Evolutionary conservation across 768 basidiomycete species (phyloP).

Genomic region (Leccinum longicurvipes): DNA sequence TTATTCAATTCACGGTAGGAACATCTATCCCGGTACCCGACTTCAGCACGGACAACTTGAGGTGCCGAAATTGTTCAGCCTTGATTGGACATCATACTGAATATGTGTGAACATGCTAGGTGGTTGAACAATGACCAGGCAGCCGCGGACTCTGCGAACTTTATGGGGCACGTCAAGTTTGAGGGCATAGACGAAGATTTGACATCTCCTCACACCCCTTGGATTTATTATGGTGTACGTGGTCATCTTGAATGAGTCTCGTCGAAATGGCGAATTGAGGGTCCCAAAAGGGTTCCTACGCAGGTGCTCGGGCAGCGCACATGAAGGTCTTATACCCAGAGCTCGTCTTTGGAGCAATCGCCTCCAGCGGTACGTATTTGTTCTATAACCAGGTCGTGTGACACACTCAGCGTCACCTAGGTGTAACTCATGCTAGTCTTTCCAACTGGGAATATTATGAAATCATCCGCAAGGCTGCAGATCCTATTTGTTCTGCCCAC

Average conservation of each 20-base stretch:
- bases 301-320: slow-evolving; percentile 90
- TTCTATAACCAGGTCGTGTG: neutral
- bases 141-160: slow-evolving; percentile 87
- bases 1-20: slow-evolving; percentile 39
- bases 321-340: slow-evolving; percentile 87
- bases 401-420: slow-evolving; percentile 34
- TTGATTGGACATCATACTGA: neutral
- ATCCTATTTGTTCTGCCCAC: slow-evolving; percentile 56
- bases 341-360: slow-evolving; percentile 86
- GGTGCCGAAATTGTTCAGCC: slow-evolving; percentile 37
- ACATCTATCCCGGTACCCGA: slow-evolving; percentile 71
- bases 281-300: slow-evolving; percentile 70
- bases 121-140: slow-evolving; percentile 91
- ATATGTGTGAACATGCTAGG: slow-evolving; percentile 35
- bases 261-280: neutral
- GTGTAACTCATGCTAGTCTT: slow-evolving; percentile 80
- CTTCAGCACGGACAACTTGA: slow-evolving; percentile 78
- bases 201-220: slow-evolving; percentile 70
- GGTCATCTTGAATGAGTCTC: neutral
- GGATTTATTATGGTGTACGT: slow-evolving; percentile 91
- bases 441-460: slow-evolving; percentile 89
- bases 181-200: slow-evolving; percentile 65
- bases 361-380: slow-evolving; percentile 64
- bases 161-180: slow-evolving; percentile 81
- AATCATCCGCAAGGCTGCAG: slow-evolving; percentile 67